These are phyloP conservation scores for Elongisporangium prolatum DNA, from an alignment of 352 stramenopile species.

Conservation along the genomic window DNA sequence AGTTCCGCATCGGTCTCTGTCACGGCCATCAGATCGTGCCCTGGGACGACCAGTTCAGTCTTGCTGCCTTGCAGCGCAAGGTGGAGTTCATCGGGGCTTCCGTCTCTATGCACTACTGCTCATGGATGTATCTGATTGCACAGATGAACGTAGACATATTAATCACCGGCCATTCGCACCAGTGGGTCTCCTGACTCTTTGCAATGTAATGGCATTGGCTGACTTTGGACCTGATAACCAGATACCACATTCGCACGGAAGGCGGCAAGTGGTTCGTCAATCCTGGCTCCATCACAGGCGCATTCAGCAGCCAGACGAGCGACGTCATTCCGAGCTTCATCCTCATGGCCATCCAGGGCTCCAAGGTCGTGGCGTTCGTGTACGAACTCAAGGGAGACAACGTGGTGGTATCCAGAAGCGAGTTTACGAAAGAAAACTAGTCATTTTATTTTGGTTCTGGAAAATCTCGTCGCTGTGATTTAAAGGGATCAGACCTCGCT, in stretches of 20 bases:
- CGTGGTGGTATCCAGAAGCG: conserved; percentile 87
- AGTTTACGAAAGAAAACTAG: conserved; percentile 76
- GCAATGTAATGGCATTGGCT: background rate
- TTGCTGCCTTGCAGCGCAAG: conserved; percentile 88
- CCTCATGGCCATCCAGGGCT: conserved; percentile 96
- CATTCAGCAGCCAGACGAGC: conserved; percentile 81
- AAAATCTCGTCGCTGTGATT: conserved; percentile 4
- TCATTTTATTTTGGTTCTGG: conserved; percentile 1
- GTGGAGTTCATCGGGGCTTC: background rate
- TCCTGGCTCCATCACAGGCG: conserved; percentile 96
- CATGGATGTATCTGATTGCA: background rate
- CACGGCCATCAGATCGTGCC: conserved; percentile 97
- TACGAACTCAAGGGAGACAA: conserved; percentile 90
- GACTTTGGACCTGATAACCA: conserved; percentile 11
- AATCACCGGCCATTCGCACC: conserved; percentile 93
- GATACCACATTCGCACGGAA: conserved; percentile 87
- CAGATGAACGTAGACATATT: conserved; percentile 98
- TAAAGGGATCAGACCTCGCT: conserved; percentile 1
- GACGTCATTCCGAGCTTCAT: conserved; percentile 95
- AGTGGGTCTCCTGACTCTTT: conserved; percentile 38
- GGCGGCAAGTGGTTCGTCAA: conserved; percentile 97
- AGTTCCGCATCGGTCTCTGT: conserved; percentile 96
- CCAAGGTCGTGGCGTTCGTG: conserved; percentile 96
- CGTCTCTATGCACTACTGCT: background rate
- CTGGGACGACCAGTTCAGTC: conserved; percentile 84